Percentiles rank a stretch among this genome's conserved stretches.
These are phyloP conservation scores for Botryotinia calthae DNA, from an alignment of 2,329 filamentous ascomycete genomes.

Conservation along the genomic window DNA sequence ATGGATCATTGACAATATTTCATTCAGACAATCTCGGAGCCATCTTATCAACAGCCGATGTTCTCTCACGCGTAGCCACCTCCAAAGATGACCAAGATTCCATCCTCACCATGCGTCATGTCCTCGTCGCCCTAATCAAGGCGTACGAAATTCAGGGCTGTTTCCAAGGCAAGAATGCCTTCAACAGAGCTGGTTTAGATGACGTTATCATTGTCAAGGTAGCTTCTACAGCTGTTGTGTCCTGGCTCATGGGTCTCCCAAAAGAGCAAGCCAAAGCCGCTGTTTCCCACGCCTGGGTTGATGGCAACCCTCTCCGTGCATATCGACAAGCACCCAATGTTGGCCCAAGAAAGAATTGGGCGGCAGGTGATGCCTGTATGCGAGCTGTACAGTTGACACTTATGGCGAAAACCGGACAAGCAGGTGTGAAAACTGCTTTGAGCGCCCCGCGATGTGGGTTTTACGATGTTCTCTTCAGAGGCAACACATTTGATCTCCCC, in stretches of 20 bases:
- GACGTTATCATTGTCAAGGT: slow-evolving; percentile 45
- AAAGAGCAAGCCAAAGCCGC: slow-evolving; percentile 39
- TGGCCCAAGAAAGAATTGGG: slow-evolving; percentile 44
- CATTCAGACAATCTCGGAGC: slow-evolving; percentile 42
- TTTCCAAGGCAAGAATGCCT: slow-evolving; percentile 41
- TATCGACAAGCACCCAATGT: slow-evolving; percentile 41
- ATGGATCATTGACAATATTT: not conserved
- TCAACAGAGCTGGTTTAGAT: slow-evolving; percentile 44
- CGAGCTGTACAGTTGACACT: slow-evolving; percentile 42
- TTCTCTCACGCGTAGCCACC: slow-evolving; percentile 11
- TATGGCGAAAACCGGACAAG: slow-evolving; percentile 35
- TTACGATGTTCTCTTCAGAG: slow-evolving; percentile 30
- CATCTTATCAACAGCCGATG: slow-evolving; percentile 40
- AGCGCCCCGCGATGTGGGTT: slow-evolving; percentile 41
- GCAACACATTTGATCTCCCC: slow-evolving; percentile 30
- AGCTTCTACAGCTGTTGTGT: slow-evolving; percentile 42
- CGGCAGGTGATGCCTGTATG: slow-evolving; percentile 43
- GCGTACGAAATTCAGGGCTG: slow-evolving; percentile 45
- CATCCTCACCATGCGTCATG: slow-evolving; percentile 38
- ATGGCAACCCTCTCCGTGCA: slow-evolving; percentile 40
- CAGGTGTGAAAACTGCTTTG: slow-evolving; percentile 37
- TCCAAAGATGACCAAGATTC: slow-evolving; percentile 12
- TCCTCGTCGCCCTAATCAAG: slow-evolving; percentile 42
- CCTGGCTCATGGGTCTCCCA: slow-evolving; percentile 41
- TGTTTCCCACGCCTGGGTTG: slow-evolving; percentile 43